Base-by-base conservation (phyloP, 129 eudicot genomes). In the Pseudognaphalium luteoalbum region DNA sequence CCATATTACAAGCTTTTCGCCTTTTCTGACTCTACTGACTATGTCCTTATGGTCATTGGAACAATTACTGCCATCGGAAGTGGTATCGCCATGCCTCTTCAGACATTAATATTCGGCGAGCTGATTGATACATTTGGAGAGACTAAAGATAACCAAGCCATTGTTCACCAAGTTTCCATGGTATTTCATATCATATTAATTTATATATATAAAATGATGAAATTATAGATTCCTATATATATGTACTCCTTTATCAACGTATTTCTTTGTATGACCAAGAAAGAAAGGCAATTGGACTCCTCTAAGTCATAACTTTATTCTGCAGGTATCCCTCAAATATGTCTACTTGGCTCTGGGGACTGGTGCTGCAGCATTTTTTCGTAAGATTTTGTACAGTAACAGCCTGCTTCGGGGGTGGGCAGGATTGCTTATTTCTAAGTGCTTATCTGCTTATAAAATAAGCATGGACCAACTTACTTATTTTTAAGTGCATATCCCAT, bases 341-440 rank as follows among this genome's bases (percentile, higher is more conserved):
- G 90, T 88, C 37, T 91, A 91, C 78, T 76, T 91, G 83, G 97
- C 95, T 25, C 2, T 82, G 39, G 97, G 96, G 76, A 77, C 86
- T 35, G 92, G 90, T 42, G 81, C 39, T 0, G 90, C 92, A 29
- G 83, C 90, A 54, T 87, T 88, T 58, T 70, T 84, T 29, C 95
- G 97, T 91, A 83, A 87, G 97, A 72, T 32, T 39, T 52, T 0
- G 17, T 52, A 17, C 59, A 17, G 22, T 52, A 12, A 17, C 22
- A 0, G 22, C 22, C 22, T 52, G 20, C 59, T 12, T 52, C 3
- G 2, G 58, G 58, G 17, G 58, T 51, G 58, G 15, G 16, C 10
- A 2, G 20, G 58, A 51, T 51, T 51, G 44, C 44, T 39, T 37
- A 50, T 12, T 50, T 12, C 14, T 3, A 51, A 51, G 58, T 51